phyloP scores from a whole-genome alignment of 2,329 filamentous ascomycete genomes.

The Lasiodiplodia theobromae region DNA sequence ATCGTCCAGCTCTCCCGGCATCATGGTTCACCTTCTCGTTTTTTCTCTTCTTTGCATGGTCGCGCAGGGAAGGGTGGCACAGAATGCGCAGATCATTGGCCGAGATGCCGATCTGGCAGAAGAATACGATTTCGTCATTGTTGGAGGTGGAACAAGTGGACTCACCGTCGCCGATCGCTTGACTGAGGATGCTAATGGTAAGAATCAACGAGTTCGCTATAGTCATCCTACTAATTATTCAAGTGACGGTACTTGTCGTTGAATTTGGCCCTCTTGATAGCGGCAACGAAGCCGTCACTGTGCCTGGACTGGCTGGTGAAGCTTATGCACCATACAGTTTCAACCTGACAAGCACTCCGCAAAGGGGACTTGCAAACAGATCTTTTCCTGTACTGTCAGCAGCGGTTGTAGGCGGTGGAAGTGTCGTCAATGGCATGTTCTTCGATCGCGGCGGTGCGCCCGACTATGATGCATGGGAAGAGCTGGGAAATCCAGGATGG shows the following conservation, averaged over 20 bases:
- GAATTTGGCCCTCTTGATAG: slow-evolving; percentile 40
- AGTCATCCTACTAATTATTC: neutral
- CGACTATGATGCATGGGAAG: slow-evolving; percentile 45
- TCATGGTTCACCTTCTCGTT: neutral
- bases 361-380: slow-evolving; percentile 50
- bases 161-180: slow-evolving; percentile 28
- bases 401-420: slow-evolving; percentile 59
- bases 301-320: neutral
- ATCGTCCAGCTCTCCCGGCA: neutral
- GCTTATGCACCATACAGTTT: slow-evolving; percentile 8
- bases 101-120: neutral
- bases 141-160: slow-evolving; percentile 27
- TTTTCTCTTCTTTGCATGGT: slow-evolving; percentile 4
- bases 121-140: slow-evolving; percentile 28
- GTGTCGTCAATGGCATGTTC: slow-evolving; percentile 53
- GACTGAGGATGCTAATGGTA: slow-evolving; percentile 19
- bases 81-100: neutral
- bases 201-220: slow-evolving; percentile 26
- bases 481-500: slow-evolving; percentile 43
- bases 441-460: slow-evolving; percentile 41
- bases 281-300: slow-evolving; percentile 32
- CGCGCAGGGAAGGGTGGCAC: neutral
- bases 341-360: slow-evolving; percentile 55
- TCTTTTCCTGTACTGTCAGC: slow-evolving; percentile 54
- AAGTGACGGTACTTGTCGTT: slow-evolving; percentile 37